Base-by-base conservation (phyloP, 257 asterid genomes). In the Vinca minor region DNA sequence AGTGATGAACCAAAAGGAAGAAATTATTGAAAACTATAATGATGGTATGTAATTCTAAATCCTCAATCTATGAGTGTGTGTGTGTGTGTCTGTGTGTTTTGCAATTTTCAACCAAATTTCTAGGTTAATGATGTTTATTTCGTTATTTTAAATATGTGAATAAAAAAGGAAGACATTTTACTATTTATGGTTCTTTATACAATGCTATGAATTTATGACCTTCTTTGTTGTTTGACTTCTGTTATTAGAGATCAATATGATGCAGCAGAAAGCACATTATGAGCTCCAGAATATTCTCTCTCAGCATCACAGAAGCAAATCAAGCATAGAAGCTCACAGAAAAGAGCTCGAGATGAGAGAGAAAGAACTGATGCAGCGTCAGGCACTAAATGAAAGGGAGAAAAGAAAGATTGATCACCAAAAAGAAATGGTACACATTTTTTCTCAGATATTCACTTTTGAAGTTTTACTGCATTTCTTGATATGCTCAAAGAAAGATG, bases 1-100 rank as follows among this genome's bases (percentile, higher is more conserved):
- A n/a, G n/a, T n/a, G n/a, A n/a, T n/a, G 64, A 64, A 12, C 48
- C 88, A 85, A 66, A 85, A 82, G 74, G 98, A 89, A 55, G 72
- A 74, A 9, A 78, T 92, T 83, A 59, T 64, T 50, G 82, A 79
- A 62, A 74, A 64, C 29, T 83, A 79, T 79, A 85, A 89, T 54
- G 74, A 82, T 72, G 95, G 93, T 88, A 73, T 31, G 8, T 64
- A 39, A 53, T 47, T 66, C 46, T 57, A 47, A 41, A 28, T 59
- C 13, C 49, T 75, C 58, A 38, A 64, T 23, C 62, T 71, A 34
- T 57, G 17, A 3, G 10, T 32, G 0, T 17, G 59, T n/a, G n/a
- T n/a, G n/a, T n/a, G n/a, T n/a, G n/a, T 32, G 1, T 14, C 8
- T 8, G 21, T 8, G 36, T 26, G 44, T 38, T 38, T 0, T 10